Evolutionary conservation across 225 moss, liverwort and hornwort genomes (phyloP), one percentile per base, ranked within the genome.

Genomic region (Polytrichum formosum): DNA sequence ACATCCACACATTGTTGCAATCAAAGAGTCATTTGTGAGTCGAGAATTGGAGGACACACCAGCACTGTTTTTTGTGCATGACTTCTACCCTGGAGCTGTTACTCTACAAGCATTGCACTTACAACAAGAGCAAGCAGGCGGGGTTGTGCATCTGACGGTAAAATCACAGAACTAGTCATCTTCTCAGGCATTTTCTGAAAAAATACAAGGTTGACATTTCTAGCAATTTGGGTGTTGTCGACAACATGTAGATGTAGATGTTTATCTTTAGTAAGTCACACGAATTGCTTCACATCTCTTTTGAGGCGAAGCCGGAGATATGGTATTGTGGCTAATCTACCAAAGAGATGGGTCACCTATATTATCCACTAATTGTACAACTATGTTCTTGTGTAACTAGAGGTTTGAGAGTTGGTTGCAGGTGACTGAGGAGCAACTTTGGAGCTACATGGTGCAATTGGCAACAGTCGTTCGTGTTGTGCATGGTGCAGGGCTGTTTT

Each of bases 361-460:
- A 46, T 46, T 16, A 46, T 46, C 13, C 46, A 46, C 2, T 46
- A 4, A 46, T 46, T 46, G 13, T 46, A 46, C 46, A 46, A 46
- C 4, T 46, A 46, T 16, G 66, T 46, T 46, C 4, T 46, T 46
- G 46, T 46, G 46, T 46, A 46, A 46, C 13, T 46, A 46, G 46
- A 46, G 46, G 46, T 46, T 2, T 46, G 46, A 46, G 46, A 75
- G 28, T 25, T 80, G 71, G 64, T 79, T 81, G 63, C 80, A 96
- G 96, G 88, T 91, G 27, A 90, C 87, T 68, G 96, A 96, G 79
- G 96, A 96, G 67, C 96, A 93, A 58, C 77, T 96, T 65, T 96
- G 96, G 96, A 93, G 90, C 83, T 96, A 96, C 68, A 67, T 92
- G 78, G 88, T 96, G 75, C 96, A 96, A 80, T 66, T 96, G 77